Evolutionary conservation across 345 rosid species (phyloP).

Genomic region (Nasturtium officinale): DNA sequence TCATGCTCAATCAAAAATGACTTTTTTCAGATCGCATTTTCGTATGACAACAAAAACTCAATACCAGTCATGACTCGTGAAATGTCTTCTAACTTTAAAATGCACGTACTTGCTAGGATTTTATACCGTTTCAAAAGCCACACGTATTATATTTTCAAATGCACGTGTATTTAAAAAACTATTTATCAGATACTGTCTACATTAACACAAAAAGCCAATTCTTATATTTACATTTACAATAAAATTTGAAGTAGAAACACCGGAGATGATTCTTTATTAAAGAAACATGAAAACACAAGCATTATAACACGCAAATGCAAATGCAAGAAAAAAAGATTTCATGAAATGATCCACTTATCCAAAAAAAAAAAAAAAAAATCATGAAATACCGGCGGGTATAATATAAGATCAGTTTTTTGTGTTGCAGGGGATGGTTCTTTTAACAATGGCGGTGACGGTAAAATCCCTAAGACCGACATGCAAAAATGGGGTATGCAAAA

Average conservation of each 20-base stretch:
- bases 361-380: neutral
- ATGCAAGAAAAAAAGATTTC: neutral
- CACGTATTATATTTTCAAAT: too few species aligned
- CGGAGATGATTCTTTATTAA: neutral
- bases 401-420: neutral
- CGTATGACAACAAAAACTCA: neutral
- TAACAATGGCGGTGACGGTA: constrained; percentile 75
- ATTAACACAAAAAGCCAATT: neutral
- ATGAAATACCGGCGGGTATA: neutral
- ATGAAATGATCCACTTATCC: too few species aligned
- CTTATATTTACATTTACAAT: neutral
- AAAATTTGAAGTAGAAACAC: neutral
- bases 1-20: neutral
- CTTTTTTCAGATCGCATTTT: constrained; percentile 17
- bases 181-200: neutral
- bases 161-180: neutral
- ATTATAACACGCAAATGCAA: neutral
- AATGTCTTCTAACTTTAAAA: neutral
- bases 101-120: constrained; percentile 2
- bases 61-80: constrained; percentile 27
- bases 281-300: neutral
- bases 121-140: neutral
- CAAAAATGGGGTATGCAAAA: constrained; percentile 66
- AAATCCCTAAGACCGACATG: constrained; percentile 68
- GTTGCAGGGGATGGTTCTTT: constrained; percentile 81